Evolutionary conservation across 2,329 filamentous ascomycete species (phyloP).

Genomic region (Aspergillus vadensis): DNA sequence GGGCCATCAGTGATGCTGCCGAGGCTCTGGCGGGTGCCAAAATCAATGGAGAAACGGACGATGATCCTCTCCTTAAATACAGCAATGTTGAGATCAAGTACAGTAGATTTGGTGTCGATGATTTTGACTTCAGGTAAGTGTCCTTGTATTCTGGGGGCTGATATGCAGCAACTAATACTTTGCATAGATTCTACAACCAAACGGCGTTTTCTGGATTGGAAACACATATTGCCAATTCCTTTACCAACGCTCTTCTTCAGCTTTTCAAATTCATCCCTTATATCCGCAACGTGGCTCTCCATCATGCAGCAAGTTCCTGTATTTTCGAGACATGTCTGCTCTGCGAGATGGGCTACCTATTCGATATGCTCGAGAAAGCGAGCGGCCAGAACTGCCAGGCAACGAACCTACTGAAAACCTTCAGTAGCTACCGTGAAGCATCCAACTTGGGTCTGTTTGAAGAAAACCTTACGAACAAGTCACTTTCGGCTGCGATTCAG

Average conservation of each 20-base stretch:
- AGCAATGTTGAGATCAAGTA: constrained; percentile 97
- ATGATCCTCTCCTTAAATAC: constrained; percentile 86
- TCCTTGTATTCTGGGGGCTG: constrained; percentile 21
- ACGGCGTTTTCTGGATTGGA: constrained; percentile 89
- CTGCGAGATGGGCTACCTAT: constrained; percentile 92
- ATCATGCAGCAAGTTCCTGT: constrained; percentile 85
- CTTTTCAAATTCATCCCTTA: constrained; percentile 88
- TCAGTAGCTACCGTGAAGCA: constrained; percentile 80
- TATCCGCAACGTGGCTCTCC: constrained; percentile 81
- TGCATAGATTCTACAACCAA: constrained; percentile 82
- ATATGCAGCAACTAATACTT: neutral
- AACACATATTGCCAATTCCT: constrained; percentile 95
- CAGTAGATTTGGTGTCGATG: constrained; percentile 98
- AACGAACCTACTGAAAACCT: constrained; percentile 87
- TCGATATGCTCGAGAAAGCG: constrained; percentile 98
- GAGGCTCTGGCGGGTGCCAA: constrained; percentile 69
- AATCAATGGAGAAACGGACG: constrained; percentile 70
- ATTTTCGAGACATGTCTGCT: constrained; percentile 80
- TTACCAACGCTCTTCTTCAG: constrained; percentile 89
- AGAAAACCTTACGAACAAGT: constrained; percentile 72
- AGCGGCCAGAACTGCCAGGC: constrained; percentile 93
- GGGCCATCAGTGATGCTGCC: constrained; percentile 56
- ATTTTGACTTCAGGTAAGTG: constrained; percentile 97
- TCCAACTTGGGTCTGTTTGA: constrained; percentile 79
- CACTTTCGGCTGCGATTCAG: constrained; percentile 81